Conservation (phyloP, 2,329 filamentous ascomycete species). For the Aspergillus flavus region DNA sequence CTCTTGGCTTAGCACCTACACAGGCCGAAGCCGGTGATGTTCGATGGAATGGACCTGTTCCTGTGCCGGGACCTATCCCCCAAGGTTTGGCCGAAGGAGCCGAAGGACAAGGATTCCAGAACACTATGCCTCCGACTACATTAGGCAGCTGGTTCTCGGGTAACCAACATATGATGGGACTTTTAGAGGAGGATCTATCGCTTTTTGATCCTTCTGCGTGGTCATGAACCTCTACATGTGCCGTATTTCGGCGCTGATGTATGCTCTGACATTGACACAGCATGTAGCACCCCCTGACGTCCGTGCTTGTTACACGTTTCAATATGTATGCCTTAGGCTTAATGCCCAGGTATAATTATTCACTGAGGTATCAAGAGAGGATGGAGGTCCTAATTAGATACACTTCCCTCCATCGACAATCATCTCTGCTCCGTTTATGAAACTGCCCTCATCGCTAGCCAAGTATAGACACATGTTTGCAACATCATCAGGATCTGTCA, state of each 20-base stretch:
- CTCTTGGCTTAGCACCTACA: constrained; percentile 61
- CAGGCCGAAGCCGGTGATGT: constrained; percentile 15
- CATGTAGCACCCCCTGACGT: neutral
- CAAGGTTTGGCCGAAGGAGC: constrained; percentile 16
- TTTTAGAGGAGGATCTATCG: constrained; percentile 63
- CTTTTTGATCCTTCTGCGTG: constrained; percentile 28
- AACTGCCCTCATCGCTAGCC: constrained; percentile 70
- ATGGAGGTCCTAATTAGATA: constrained; percentile 24
- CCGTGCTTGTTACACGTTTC: neutral
- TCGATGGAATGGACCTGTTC: constrained; percentile 13
- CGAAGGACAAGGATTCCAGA: constrained; percentile 15
- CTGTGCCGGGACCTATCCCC: constrained; percentile 5
- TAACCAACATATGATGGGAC: constrained; percentile 65
- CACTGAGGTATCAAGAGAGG: neutral
- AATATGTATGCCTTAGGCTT: neutral
- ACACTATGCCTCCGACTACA: constrained; percentile 34
- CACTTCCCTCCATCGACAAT: constrained; percentile 62
- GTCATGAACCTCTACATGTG: neutral
- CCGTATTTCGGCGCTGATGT: no score
- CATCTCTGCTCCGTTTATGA: constrained; percentile 73
- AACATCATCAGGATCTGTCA: constrained; percentile 60
- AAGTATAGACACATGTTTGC: constrained; percentile 72
- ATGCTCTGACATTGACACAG: neutral
- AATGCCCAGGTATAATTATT: neutral
- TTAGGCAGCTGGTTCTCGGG: constrained; percentile 69